Conservation (phyloP, 1,284 basidiomycete genomes). For the Cerioporus squamosus region DNA sequence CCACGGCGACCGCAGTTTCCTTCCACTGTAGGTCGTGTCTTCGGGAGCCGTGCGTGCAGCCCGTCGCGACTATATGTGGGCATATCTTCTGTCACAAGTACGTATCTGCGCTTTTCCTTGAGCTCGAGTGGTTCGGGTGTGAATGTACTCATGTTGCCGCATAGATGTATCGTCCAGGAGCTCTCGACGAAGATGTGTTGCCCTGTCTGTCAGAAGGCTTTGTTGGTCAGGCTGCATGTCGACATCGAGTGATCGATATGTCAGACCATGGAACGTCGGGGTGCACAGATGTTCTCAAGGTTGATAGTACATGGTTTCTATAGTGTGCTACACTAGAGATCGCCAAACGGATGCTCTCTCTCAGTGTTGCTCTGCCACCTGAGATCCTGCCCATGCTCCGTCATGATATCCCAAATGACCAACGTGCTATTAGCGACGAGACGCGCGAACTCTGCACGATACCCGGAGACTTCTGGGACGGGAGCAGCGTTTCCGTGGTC, state of each 20-base stretch:
- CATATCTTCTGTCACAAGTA: slow-evolving; percentile 8
- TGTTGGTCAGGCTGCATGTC: background rate
- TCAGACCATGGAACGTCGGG: background rate
- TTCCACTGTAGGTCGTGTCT: slow-evolving; percentile 6
- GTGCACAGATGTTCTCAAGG: background rate
- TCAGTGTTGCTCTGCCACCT: too few relatives aligned
- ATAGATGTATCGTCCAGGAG: slow-evolving; percentile 1
- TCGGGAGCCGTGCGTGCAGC: background rate
- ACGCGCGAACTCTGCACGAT: too few relatives aligned
- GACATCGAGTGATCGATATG: background rate
- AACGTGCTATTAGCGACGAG: background rate
- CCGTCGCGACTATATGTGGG: slow-evolving; percentile 5
- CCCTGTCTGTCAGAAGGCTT: slow-evolving; percentile 1
- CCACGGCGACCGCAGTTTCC: background rate
- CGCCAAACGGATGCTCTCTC: too few relatives aligned
- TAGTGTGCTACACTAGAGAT: too few relatives aligned
- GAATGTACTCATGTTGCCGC: background rate
- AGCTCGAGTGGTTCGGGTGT: background rate
- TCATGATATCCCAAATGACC: background rate
- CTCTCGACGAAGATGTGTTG: background rate
- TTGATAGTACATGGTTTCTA: too few relatives aligned
- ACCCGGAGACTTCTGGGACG: too few relatives aligned
- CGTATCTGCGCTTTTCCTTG: background rate
- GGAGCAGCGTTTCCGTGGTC: too few relatives aligned
- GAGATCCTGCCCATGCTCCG: too few relatives aligned